Base-by-base conservation (phyloP, 495 filamentous ascomycete genomes). In the Parathielavia hyrcaniae region DNA sequence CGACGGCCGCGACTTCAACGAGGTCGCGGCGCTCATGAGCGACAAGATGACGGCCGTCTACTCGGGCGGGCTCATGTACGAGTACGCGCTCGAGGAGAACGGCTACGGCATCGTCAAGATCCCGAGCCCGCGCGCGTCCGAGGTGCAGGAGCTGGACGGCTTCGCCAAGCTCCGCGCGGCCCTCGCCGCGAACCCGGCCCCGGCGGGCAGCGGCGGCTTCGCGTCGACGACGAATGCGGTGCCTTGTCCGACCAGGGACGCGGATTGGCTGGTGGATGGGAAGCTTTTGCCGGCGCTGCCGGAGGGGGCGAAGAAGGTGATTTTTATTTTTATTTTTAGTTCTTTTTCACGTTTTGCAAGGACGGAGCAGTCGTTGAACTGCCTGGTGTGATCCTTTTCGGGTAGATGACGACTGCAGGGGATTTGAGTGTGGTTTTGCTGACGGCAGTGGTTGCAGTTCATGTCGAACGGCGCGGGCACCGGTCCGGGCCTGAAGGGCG, bases 61-160 rank as follows among this genome's bases (percentile, higher is more conserved):
- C 81, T 97, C 92, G 55, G 92, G 93, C 61, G 92, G 92, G 65
- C 83, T 97, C 44, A 88, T 96, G 68, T 97, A 97, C 75, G 92
- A 97, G 73, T 97, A 96, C 76, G 85, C 86, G 57, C 73, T 91
- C 72, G 91, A 92, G 69, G 73, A 74, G 38, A 87, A 81, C 76
- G 72, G 76, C 22, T 97, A 83, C 75, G 92, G 92, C 57, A 83
- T 97, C 46, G 89, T 88, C 64, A 70, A 81, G 50, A 79, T 97
- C 68, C 43, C 41, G 0, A 55, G 44, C 40, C 13, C 39, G 14
- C 67, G 72, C 56, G 81, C 81, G 55, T 64, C 70, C 55, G 61
- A 58, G 8, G 71, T 74, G 43, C 79, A 85, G 45, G 76, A 74
- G 19, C 79, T 83, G 50, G 64, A 75, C 48, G 64, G 73, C n/a